Base-by-base conservation (phyloP, 2,329 filamentous ascomycete genomes). In the Piedraia hortae region DNA sequence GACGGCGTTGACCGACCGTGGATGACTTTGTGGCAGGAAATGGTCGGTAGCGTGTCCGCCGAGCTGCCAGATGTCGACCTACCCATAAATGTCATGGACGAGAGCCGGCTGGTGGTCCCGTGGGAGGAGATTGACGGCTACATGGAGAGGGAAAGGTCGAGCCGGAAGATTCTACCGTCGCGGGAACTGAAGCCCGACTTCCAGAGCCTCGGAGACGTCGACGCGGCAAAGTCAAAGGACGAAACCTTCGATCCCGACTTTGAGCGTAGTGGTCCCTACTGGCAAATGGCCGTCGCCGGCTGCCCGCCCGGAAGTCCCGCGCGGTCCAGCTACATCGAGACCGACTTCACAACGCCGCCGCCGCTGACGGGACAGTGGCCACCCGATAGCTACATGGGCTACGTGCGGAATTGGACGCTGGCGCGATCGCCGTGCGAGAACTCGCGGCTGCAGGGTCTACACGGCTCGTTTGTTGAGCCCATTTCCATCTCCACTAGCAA, bases 391-490 rank as follows among this genome's bases (percentile, higher is more conserved):
- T 42, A 45, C 24, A 16, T 48, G 6, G 52, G 53, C 10, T 57
- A 51, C 27, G 48, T 57, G 1, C 32, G 38, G 12, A 55, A 57
- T 26, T 56, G 45, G 40, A 52, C 50, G 1, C 29, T 36, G n/a
- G 37, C 44, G 1, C 50, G 45, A 22, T 49, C 51, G 12, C 42
- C 46, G 0, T 59, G 54, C 26, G 36, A 44, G 11, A 46, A 55
- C 12, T 44, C 51, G 4, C 35, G 48, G 14, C 37, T 57, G 3
- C 46, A 49, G 27, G 42, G 41, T 9, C 33, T 50, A 1, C 54
- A 57, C 26, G 54, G 52, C 15, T 45, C 44, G 3, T 54, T 57
- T 22, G 45, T 55, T 14, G 50, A 53, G 23, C 53, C 53, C 3
- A 37, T 50, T n/a, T 50, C 50, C 3, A 41, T 48, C 3, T 42